phyloP scores from a whole-genome alignment of 208 protist genomes.

The Endotrypanum monterogeii region DNA sequence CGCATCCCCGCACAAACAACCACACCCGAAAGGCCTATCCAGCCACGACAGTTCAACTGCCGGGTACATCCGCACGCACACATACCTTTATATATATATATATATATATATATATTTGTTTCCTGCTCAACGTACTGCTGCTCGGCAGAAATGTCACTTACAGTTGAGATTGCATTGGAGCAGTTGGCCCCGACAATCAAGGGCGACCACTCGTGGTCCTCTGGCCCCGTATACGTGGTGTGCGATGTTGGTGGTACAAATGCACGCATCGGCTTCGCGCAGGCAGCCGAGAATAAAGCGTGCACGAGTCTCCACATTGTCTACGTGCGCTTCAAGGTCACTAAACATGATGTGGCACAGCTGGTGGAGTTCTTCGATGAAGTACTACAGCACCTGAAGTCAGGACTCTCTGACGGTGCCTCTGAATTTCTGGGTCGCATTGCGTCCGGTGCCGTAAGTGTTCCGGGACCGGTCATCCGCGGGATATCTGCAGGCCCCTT shows the following conservation, averaged over 20 bases:
- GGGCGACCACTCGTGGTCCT: conserved; percentile 29
- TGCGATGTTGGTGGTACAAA: conserved; percentile 78
- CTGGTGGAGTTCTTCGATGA: conserved; percentile 48
- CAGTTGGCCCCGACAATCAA: conserved; percentile 35
- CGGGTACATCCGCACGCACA: not conserved
- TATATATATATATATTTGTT: conserved; percentile 6
- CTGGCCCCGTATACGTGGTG: conserved; percentile 56
- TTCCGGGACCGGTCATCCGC: conserved; percentile 63
- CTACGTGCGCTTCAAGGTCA: conserved; percentile 57
- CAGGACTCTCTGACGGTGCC: conserved; percentile 16
- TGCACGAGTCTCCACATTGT: conserved; percentile 28
- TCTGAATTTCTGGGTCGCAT: conserved; percentile 41
- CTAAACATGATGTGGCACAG: conserved; percentile 44
- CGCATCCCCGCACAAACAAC: too few species aligned
- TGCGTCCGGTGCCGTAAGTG: conserved; percentile 45
- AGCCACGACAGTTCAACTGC: too few species aligned
- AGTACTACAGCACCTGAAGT: conserved; percentile 39
- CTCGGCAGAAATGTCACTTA: not conserved
- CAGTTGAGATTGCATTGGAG: conserved; percentile 1
- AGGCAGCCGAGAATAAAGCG: not conserved
- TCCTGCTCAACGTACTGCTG: not conserved
- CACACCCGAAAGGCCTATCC: too few species aligned
- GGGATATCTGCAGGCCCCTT: conserved; percentile 59
- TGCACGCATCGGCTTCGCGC: conserved; percentile 67
- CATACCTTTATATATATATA: conserved; percentile 11